Conservation (phyloP, 2,329 filamentous ascomycete species). For the Fusarium virguliforme region DNA sequence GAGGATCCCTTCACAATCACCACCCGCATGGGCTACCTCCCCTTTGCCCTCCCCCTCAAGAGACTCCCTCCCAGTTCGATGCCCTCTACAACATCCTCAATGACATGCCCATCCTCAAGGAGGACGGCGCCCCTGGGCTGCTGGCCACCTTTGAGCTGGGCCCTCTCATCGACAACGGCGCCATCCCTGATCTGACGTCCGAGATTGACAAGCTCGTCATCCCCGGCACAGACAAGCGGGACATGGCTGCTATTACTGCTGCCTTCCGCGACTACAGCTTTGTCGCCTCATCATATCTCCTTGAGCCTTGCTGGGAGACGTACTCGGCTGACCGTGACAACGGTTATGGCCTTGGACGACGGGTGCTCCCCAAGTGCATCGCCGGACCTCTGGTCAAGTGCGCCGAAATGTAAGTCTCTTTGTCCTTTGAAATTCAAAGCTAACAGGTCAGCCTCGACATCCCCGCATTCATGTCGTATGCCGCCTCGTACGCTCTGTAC, state of each 20-base stretch:
- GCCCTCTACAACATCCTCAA: conserved; percentile 38
- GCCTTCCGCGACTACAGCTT: conserved; percentile 43
- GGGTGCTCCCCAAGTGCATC: conserved; percentile 42
- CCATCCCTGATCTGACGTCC: conserved; percentile 36
- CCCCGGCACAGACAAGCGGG: conserved; percentile 32
- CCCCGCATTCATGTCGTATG: conserved; percentile 58
- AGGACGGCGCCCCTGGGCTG: conserved; percentile 35
- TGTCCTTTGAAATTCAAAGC: neutral
- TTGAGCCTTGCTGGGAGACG: conserved; percentile 41
- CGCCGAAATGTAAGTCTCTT: conserved; percentile 35
- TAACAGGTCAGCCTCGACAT: conserved; percentile 36
- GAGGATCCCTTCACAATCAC: conserved; percentile 44
- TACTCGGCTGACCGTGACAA: conserved; percentile 36
- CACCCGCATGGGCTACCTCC: conserved; percentile 40
- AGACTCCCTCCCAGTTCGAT: conserved; percentile 40
- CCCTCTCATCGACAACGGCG: conserved; percentile 36
- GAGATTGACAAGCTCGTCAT: conserved; percentile 42
- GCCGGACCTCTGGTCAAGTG: conserved; percentile 43
- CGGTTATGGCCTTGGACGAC: conserved; percentile 36
- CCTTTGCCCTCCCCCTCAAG: conserved; percentile 35
- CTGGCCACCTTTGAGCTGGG: conserved; percentile 39
- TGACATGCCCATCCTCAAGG: conserved; percentile 43
- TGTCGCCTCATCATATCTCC: conserved; percentile 39
- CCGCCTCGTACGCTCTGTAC: conserved; percentile 77
- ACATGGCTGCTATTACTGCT: conserved; percentile 42